These are phyloP conservation scores for Cordyceps pruinosa DNA, from an alignment of 2,329 filamentous ascomycete genomes.

Conservation along the genomic window DNA sequence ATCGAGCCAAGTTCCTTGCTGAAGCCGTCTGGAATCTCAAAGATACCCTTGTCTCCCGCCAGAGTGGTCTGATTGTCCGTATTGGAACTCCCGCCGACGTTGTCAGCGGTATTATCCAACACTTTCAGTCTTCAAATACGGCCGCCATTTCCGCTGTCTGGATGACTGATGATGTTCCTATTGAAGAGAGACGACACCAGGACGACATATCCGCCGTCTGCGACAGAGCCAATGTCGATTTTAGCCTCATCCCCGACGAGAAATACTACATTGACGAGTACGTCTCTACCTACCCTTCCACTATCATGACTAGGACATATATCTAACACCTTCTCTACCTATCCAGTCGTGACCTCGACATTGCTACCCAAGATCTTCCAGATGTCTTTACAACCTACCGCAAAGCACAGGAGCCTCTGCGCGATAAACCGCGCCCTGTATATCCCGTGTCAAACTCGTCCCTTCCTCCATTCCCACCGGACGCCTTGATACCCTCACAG, in stretches of 20 bases:
- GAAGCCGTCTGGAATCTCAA: constrained; percentile 71
- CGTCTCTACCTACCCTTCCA: constrained; percentile 27
- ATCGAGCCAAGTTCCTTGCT: constrained; percentile 64
- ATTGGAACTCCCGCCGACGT: constrained; percentile 56
- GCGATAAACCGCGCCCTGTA: constrained; percentile 52
- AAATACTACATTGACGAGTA: constrained; percentile 78
- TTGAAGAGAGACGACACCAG: constrained; percentile 63
- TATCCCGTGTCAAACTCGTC: constrained; percentile 44
- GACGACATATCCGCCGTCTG: constrained; percentile 46
- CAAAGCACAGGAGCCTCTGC: constrained; percentile 65
- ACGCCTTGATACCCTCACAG: constrained; percentile 48
- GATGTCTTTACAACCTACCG: constrained; percentile 71
- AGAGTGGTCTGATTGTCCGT: constrained; percentile 56
- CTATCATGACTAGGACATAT: not conserved
- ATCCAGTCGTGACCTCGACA: constrained; percentile 57
- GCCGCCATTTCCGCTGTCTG: constrained; percentile 54
- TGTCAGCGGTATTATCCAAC: constrained; percentile 48
- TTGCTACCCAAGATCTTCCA: constrained; percentile 55
- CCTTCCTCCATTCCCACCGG: constrained; percentile 52
- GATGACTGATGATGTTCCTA: constrained; percentile 65
- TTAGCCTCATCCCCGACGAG: constrained; percentile 64
- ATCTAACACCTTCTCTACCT: not conserved
- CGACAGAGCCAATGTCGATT: constrained; percentile 45
- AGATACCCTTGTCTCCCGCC: constrained; percentile 47
- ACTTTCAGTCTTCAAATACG: constrained; percentile 31